Conservation (phyloP, 192 early-diverging fungal species). For the Lobosporangium transversale region DNA sequence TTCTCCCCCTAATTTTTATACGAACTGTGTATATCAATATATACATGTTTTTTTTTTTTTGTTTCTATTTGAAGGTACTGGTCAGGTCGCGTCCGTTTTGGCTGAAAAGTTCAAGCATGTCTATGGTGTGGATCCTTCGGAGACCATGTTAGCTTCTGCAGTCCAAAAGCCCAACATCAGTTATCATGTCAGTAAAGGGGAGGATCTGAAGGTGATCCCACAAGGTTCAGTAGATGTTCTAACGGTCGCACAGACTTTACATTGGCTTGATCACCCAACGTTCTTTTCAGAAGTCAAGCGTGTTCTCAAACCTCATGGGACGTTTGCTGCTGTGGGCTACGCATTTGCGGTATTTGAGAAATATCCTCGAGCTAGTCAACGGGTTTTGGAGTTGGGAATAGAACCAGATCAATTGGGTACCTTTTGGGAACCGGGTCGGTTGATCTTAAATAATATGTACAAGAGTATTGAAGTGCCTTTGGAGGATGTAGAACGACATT, state of each 20-base stretch:
- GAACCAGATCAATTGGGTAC: slow-evolving; percentile 45
- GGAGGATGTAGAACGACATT: slow-evolving; percentile 52
- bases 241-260: slow-evolving; percentile 58
- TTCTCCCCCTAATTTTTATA: too few species aligned
- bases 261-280: slow-evolving; percentile 66
- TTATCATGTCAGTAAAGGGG: slow-evolving; percentile 53
- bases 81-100: slow-evolving; percentile 59
- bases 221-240: slow-evolving; percentile 56
- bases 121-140: slow-evolving; percentile 55
- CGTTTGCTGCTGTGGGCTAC: slow-evolving; percentile 66
- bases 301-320: slow-evolving; percentile 70
- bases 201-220: slow-evolving; percentile 46
- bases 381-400: slow-evolving; percentile 33
- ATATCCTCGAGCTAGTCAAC: slow-evolving; percentile 37
- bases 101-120: slow-evolving; percentile 62
- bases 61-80: slow-evolving; percentile 56
- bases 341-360: slow-evolving; percentile 51
- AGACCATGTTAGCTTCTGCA: slow-evolving; percentile 53
- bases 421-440: slow-evolving; percentile 60
- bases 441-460: slow-evolving; percentile 58
- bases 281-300: slow-evolving; percentile 68
- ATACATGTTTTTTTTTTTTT: too few species aligned
- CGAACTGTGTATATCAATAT: too few species aligned
- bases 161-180: slow-evolving; percentile 53
- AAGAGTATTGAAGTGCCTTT: slow-evolving; percentile 56